These are phyloP conservation scores for Russula emetica DNA, from an alignment of 768 basidiomycete species.

Conservation along the genomic window DNA sequence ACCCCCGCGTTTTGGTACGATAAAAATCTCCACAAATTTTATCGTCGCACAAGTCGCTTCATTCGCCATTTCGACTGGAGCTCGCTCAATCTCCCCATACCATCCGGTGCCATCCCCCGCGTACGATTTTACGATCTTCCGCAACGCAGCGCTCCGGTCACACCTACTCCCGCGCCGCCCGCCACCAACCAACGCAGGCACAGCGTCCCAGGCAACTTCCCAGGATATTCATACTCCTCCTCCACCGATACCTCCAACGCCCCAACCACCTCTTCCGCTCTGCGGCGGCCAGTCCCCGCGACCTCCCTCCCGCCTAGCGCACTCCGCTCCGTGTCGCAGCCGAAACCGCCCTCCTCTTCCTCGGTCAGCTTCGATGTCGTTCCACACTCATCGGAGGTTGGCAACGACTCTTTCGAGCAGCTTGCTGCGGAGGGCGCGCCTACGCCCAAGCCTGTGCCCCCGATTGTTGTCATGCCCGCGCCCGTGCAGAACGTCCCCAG, in stretches of 20 bases:
- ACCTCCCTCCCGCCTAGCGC: constrained; percentile 23
- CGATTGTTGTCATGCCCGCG: constrained; percentile 18
- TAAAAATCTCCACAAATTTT: constrained; percentile 33
- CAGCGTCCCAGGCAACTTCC: constrained; percentile 22
- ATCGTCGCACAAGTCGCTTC: constrained; percentile 30
- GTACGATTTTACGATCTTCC: constrained; percentile 26
- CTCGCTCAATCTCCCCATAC: constrained; percentile 27
- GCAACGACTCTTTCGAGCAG: constrained; percentile 13
- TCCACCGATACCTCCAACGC: constrained; percentile 16
- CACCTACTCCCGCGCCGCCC: background rate
- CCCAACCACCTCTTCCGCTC: background rate
- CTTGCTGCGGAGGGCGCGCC: constrained; percentile 9
- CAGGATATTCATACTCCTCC: constrained; percentile 16
- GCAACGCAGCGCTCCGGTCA: background rate
- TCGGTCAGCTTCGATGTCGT: constrained; percentile 26
- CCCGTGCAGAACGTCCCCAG: background rate
- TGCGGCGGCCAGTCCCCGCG: constrained; percentile 22
- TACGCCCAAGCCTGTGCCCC: constrained; percentile 15
- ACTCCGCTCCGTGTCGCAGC: constrained; percentile 14
- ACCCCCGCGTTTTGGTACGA: constrained; percentile 46
- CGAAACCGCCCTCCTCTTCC: constrained; percentile 25
- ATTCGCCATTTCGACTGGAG: constrained; percentile 25
- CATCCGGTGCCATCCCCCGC: constrained; percentile 29
- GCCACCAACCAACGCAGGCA: constrained; percentile 10
- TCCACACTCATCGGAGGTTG: constrained; percentile 21